Base-by-base conservation (phyloP, 2,329 filamentous ascomycete species). In the Botrytis cinerea region DNA sequence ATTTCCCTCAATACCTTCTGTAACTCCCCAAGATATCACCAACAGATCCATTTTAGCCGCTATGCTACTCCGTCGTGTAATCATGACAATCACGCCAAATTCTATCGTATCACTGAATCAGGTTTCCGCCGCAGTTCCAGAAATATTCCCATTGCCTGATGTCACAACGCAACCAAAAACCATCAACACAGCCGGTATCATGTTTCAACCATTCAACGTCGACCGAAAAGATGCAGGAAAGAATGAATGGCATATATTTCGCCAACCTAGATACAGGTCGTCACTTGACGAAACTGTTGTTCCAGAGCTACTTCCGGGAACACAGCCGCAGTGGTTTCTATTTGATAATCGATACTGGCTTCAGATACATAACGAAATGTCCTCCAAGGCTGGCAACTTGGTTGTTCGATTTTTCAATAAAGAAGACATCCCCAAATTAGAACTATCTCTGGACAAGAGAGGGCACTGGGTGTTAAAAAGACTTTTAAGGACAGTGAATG, bases 51-150 rank as follows among this genome's bases (percentile, higher is more conserved):
- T 81, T 40, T 77, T 83, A 54, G 84, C 85, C 67, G 81, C 84
- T 14, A 79, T 83, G 4, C 80, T 87, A 3, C 79, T 90, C 6
- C 83, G 84, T 18, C 82, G 83, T 32, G 81, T 89, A 54, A 81
- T 86, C 7, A 83, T 84, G 64, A 77, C 89, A 1, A 81, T 90
- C 12, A 83, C 85, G 1, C 86, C 88, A 0, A 79, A 81, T 22
- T 82, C 84, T 38, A 80, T 82, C 7, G 81, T 86, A n/a, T 77
- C 82, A 0, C 75, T 87, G 0, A 80, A 82, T 45, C 83, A 84
- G 32, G 88, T 87, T 75, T 81, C 82, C 0, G 75, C 79, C 25
- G 66, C 78, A 18, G 66, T 54, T 25, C 51, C 59, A 20, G n/a
- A 46, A 16, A 61, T 74, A 8, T 60, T 51, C 40, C 25, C 48